Evolutionary conservation across 352 stramenopile species (phyloP), one percentile per base, ranked within the genome.

Genomic region (Lagenidium sp.): DNA sequence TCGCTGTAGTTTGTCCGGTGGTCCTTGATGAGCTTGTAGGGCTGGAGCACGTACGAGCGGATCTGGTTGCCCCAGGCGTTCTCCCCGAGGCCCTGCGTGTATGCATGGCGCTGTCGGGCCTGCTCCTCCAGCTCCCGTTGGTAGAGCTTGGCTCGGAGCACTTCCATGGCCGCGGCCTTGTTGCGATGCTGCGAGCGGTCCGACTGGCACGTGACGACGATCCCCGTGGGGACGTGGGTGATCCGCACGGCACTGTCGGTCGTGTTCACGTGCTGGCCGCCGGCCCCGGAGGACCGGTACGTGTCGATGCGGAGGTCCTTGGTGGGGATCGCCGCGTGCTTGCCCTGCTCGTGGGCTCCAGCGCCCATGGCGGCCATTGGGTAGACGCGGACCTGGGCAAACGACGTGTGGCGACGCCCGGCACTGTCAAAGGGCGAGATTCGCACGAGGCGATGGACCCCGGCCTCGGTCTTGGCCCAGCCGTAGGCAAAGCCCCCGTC

Each of bases 21-120:
- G 57, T 98, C 94, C 51, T 99, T 99, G 29, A 99, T 90, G 63
- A 99, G 81, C 58, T 98, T 97, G 74, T 99, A 99, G 13, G 96
- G 96, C 54, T 98, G 93, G 57, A 99, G 58, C 40, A 95, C 75
- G 62, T 99, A 99, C 63, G 96, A 98, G 7, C 96, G 88, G 58
- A 99, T 98, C 73, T 99, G 68, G 46, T 52, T 86, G 32, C 78
- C 78, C 73, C 73, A 88, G 0, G 67, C 65, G 36, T 91, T 91
- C 16, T 91, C 78, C 19, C 75, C 78, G 4, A 91, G 65, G 2
- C 66, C 70, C 42, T 82, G 63, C 6, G 73, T 69, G 23, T 80
- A 81, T 44, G 70, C 22, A n/a, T 79, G 74, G 37, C 62, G 71
- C 15, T 44, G 47, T 24, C 37, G 39, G 8, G 57, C 76, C 25